Evolutionary conservation across 768 basidiomycete genomes (phyloP).

Genomic region (Phanerochaete carnosa): DNA sequence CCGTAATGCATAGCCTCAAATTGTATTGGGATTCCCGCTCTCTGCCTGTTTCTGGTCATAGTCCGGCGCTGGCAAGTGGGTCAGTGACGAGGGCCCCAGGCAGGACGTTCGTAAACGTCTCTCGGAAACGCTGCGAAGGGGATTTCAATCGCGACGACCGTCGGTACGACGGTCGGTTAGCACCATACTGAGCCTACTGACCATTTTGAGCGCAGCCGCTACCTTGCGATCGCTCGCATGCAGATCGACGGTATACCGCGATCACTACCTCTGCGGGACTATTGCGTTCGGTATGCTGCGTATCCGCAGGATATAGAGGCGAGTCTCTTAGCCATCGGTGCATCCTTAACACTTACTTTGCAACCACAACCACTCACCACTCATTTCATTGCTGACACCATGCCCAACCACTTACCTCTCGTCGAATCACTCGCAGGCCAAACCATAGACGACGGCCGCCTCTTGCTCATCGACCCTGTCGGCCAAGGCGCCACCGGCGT

Average conservation of each 20-base stretch:
- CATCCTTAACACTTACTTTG: neutral
- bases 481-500: conserved; percentile 25
- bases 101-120: no score
- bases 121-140: neutral
- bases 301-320: neutral
- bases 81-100: no score
- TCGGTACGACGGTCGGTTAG: neutral
- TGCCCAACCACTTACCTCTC: neutral
- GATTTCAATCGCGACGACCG: neutral
- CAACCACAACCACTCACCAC: neutral
- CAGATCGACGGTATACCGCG: neutral
- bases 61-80: neutral
- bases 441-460: conserved; percentile 21
- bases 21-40: neutral
- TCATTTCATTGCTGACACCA: neutral
- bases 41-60: neutral
- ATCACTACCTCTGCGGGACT: neutral
- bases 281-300: neutral
- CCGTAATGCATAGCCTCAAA: neutral
- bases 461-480: conserved; percentile 17
- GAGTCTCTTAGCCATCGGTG: neutral
- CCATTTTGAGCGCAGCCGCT: neutral
- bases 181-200: neutral
- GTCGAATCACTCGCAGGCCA: conserved; percentile 19
- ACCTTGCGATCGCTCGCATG: neutral